These are phyloP conservation scores for Aureobasidium sp. DNA, from an alignment of 2,329 filamentous ascomycete species.

Conservation along the genomic window DNA sequence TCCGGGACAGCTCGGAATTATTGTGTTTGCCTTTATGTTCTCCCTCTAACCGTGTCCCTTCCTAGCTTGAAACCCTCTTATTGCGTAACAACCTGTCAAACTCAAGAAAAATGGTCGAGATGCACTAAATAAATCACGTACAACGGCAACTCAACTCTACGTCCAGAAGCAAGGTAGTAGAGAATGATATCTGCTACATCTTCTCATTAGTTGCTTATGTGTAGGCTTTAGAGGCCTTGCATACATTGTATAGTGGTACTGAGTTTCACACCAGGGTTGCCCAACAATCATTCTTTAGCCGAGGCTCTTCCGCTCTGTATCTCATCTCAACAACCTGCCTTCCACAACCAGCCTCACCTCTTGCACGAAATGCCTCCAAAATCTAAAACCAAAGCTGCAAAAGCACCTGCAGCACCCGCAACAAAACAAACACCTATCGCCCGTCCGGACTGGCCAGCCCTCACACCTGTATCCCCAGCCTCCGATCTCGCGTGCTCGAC, in stretches of 20 bases:
- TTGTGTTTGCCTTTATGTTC: too few relatives aligned
- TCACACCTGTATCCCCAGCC: conserved; percentile 60
- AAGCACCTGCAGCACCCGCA: background rate
- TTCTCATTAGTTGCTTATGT: too few relatives aligned
- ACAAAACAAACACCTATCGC: conserved; percentile 5
- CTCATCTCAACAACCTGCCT: background rate
- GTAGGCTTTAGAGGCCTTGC: background rate
- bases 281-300: background rate
- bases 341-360: background rate
- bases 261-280: background rate
- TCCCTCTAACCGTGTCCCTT: too few relatives aligned
- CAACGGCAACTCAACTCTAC: too few relatives aligned
- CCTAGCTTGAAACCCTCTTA: too few relatives aligned
- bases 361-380: conserved; percentile 18
- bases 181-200: too few relatives aligned
- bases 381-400: conserved; percentile 8
- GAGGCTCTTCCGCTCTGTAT: background rate
- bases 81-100: too few relatives aligned
- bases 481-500: conserved; percentile 53
- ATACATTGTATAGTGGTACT: background rate
- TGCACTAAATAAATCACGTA: too few relatives aligned
- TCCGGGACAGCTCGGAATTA: too few relatives aligned
- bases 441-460: conserved; percentile 57
- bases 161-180: too few relatives aligned
- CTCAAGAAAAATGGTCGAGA: too few relatives aligned